phyloP scores from a whole-genome alignment of 2,329 filamentous ascomycete genomes.

The Anisogramma anomala region DNA sequence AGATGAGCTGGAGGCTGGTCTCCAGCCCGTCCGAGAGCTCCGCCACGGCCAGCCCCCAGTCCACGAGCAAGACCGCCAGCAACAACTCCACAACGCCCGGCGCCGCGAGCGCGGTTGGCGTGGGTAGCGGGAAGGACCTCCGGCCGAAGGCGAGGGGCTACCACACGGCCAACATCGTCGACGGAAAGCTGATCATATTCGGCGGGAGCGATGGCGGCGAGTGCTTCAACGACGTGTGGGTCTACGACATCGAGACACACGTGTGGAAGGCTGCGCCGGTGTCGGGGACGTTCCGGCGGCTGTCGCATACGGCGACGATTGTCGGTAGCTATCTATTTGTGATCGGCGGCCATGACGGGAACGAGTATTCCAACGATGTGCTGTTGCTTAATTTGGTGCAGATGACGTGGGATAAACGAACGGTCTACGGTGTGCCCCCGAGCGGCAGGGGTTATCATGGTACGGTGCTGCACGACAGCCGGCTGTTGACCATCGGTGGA shows the following conservation, averaged over 20 bases:
- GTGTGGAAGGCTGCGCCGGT: constrained; percentile 49
- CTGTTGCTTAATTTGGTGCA: constrained; percentile 58
- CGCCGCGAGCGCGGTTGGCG: constrained; percentile 3
- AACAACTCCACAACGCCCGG: constrained; percentile 5
- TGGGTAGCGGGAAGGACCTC: constrained; percentile 22
- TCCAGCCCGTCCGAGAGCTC: constrained; percentile 29
- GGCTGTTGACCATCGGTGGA: constrained; percentile 52
- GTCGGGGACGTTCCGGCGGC: constrained; percentile 48
- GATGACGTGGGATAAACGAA: constrained; percentile 61
- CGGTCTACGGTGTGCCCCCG: constrained; percentile 51
- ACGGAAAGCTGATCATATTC: constrained; percentile 59
- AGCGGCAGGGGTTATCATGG: constrained; percentile 57
- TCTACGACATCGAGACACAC: constrained; percentile 55
- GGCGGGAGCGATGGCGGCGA: constrained; percentile 59
- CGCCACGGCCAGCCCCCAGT: constrained; percentile 14
- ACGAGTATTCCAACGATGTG: constrained; percentile 58
- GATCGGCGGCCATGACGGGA: constrained; percentile 58
- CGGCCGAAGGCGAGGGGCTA: constrained; percentile 56
- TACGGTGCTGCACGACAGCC: constrained; percentile 52
- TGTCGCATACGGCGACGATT: constrained; percentile 58
- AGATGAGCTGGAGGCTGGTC: constrained; percentile 58
- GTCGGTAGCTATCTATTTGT: constrained; percentile 61
- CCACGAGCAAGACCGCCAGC: constrained; percentile 17
- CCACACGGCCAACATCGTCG: constrained; percentile 63
- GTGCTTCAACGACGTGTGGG: constrained; percentile 64